Evolutionary conservation across 192 early-diverging fungal genomes (phyloP).

Genomic region (Podila epicladia): DNA sequence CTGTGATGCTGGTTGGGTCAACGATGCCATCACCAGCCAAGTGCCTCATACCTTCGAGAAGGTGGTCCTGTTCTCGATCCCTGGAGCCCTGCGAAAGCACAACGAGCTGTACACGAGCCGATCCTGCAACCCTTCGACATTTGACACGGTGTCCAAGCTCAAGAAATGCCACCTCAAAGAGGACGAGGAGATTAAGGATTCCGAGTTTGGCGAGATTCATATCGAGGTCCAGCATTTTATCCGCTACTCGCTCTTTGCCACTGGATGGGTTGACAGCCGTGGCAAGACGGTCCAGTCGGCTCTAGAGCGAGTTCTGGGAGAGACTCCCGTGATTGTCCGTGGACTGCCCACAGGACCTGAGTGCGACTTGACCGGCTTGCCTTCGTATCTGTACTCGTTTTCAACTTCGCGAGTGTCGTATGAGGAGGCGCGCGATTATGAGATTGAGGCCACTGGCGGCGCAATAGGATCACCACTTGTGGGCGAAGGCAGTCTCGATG

Average conservation of each 20-base stretch:
- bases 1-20: slow-evolving; percentile 43
- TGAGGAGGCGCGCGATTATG: slow-evolving; percentile 44
- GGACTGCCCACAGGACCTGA: slow-evolving; percentile 33
- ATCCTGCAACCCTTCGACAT: slow-evolving; percentile 26
- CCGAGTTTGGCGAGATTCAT: slow-evolving; percentile 41
- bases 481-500: neutral
- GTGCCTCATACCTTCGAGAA: slow-evolving; percentile 51
- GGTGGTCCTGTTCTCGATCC: slow-evolving; percentile 43
- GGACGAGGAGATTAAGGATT: slow-evolving; percentile 29
- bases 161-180: slow-evolving; percentile 28
- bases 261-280: slow-evolving; percentile 31
- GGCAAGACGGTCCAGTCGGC: slow-evolving; percentile 19
- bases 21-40: slow-evolving; percentile 29
- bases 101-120: slow-evolving; percentile 27
- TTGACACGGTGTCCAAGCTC: slow-evolving; percentile 11
- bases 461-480: neutral
- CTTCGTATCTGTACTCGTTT: slow-evolving; percentile 41
- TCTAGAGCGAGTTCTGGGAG: slow-evolving; percentile 28
- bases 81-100: slow-evolving; percentile 20
- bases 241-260: slow-evolving; percentile 39
- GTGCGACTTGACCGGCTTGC: slow-evolving; percentile 40
- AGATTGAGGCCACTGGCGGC: slow-evolving; percentile 29
- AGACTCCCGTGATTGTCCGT: slow-evolving; percentile 30
- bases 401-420: slow-evolving; percentile 44
- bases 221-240: slow-evolving; percentile 50